phyloP scores from a whole-genome alignment of 2,329 filamentous ascomycete genomes.

The Trichoderma breve region DNA sequence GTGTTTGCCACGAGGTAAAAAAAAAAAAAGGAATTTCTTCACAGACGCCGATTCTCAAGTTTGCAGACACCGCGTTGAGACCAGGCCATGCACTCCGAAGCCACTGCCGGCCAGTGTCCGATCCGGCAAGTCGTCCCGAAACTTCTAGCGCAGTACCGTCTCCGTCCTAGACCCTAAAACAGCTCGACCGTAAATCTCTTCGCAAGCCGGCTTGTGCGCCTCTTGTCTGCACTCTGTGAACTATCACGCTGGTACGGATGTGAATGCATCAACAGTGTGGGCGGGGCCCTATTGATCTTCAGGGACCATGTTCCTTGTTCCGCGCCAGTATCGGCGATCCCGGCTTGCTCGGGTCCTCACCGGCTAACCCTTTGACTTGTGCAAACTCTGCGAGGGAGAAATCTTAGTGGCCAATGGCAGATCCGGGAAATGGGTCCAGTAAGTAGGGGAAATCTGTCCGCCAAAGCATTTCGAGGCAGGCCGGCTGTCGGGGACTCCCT shows the following conservation, averaged over 20 bases:
- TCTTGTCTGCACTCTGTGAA: background rate
- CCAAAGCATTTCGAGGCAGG: background rate
- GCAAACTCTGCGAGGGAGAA: background rate
- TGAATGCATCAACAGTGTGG: background rate
- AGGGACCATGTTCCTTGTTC: slow-evolving; percentile 11
- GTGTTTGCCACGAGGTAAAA: background rate
- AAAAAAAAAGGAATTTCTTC: background rate
- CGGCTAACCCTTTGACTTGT: background rate
- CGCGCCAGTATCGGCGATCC: slow-evolving; percentile 13
- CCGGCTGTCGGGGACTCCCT: background rate
- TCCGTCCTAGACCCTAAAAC: background rate
- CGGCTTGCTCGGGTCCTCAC: slow-evolving; percentile 1
- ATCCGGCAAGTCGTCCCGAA: background rate
- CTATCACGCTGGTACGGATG: background rate
- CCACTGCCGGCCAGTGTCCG: background rate
- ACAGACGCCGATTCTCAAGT: background rate
- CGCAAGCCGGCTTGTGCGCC: background rate
- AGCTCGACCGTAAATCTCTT: background rate
- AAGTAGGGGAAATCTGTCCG: background rate
- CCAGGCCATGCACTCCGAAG: background rate
- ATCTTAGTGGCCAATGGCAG: slow-evolving; percentile 8
- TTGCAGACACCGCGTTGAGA: background rate
- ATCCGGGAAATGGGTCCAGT: background rate
- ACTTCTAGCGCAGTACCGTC: background rate
- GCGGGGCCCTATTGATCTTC: slow-evolving; percentile 9